These are phyloP conservation scores for Globisporangium nunn DNA, from an alignment of 352 stramenopile genomes.

Conservation along the genomic window DNA sequence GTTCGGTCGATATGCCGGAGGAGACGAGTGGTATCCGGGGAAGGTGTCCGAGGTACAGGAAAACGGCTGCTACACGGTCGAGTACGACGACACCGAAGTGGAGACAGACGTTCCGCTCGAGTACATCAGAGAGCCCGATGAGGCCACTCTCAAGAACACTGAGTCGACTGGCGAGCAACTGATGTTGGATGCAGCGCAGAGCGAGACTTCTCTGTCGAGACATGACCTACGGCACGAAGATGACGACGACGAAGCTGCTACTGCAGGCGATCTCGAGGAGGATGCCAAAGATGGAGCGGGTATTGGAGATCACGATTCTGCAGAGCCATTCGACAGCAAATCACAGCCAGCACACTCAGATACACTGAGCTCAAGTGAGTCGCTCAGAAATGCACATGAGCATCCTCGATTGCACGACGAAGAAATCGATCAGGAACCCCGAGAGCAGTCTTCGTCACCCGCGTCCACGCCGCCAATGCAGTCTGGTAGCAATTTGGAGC, in stretches of 20 bases:
- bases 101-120: conserved; percentile 46
- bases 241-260: conserved; percentile 1
- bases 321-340: not conserved
- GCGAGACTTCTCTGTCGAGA: not conserved
- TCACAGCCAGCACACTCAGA: not conserved
- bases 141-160: conserved; percentile 2
- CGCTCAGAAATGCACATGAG: not conserved
- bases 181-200: not conserved
- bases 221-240: not conserved
- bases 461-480: not conserved
- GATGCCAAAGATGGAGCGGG: not conserved
- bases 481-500: conserved; percentile 4
- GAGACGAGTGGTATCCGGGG: conserved; percentile 65
- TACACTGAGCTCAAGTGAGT: not conserved
- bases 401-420: not conserved
- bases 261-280: no score
- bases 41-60: conserved; percentile 54
- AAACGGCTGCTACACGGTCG: conserved; percentile 59
- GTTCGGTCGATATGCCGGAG: conserved; percentile 52
- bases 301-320: not conserved
- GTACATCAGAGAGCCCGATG: conserved; percentile 35
- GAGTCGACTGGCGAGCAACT: not conserved
- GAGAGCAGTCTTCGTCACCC: not conserved
- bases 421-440: not conserved
- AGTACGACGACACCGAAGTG: conserved; percentile 80